phyloP scores from a whole-genome alignment of 495 filamentous ascomycete species.

The Aspergillus cavernicola region DNA sequence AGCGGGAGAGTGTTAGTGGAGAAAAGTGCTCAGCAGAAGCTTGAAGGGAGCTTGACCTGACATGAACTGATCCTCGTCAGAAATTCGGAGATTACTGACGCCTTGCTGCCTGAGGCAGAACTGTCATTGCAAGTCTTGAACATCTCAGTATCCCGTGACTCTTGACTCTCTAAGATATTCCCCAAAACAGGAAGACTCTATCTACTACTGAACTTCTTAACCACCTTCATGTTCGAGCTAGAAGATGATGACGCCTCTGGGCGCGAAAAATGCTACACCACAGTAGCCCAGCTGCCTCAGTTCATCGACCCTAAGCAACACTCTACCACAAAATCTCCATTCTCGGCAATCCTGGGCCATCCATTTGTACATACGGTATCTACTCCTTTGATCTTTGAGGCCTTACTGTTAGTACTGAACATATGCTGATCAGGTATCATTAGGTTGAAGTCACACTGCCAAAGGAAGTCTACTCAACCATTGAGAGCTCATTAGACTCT shows the following conservation, averaged over 20 bases:
- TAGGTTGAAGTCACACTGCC: conserved; percentile 76
- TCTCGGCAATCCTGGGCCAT: conserved; percentile 62
- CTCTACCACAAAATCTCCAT: conserved; percentile 69
- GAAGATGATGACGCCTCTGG: conserved; percentile 48
- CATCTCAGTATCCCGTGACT: background rate
- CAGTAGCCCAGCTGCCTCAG: conserved; percentile 56
- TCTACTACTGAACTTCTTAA: background rate
- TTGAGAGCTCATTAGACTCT: conserved; percentile 51
- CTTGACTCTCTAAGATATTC: too few species aligned
- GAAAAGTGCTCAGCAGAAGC: background rate
- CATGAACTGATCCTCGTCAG: background rate
- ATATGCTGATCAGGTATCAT: conserved; percentile 10
- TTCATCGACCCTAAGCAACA: conserved; percentile 68
- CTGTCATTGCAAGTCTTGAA: background rate
- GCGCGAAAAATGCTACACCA: conserved; percentile 71
- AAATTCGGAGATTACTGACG: conserved; percentile 4
- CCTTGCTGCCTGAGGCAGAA: conserved; percentile 22
- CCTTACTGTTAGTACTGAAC: background rate
- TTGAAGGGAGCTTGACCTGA: background rate
- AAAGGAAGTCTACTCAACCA: conserved; percentile 55
- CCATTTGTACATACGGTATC: conserved; percentile 73
- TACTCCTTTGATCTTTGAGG: background rate
- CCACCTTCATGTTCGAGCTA: conserved; percentile 54
- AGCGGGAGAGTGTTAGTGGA: background rate
- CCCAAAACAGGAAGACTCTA: too few species aligned